These are phyloP conservation scores for Ambispora gerdemannii DNA, from an alignment of 192 early-diverging fungal genomes.

Conservation along the genomic window DNA sequence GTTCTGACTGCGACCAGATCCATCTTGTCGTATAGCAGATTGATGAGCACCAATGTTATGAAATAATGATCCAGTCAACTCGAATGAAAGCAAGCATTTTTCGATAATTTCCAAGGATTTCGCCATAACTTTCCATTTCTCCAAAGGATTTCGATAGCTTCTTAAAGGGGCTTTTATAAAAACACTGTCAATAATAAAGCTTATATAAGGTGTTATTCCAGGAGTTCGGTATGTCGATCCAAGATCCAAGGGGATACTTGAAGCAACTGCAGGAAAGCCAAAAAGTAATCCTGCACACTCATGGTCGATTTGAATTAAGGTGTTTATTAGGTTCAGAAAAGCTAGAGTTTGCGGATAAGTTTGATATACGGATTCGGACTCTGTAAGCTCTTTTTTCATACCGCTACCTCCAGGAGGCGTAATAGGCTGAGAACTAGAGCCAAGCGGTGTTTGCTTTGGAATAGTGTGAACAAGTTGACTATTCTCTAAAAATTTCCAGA, in stretches of 20 bases:
- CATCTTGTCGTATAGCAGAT: constrained; percentile 20
- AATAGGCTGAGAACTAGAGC: background rate
- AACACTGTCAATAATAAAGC: constrained; percentile 82
- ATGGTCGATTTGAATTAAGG: constrained; percentile 62
- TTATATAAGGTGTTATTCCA: constrained; percentile 75
- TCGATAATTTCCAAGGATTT: constrained; percentile 76
- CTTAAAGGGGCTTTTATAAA: constrained; percentile 75
- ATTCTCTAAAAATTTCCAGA: constrained; percentile 82
- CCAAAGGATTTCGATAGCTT: constrained; percentile 59
- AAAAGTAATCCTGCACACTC: constrained; percentile 38
- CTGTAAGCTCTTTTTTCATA: constrained; percentile 76
- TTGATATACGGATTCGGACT: constrained; percentile 71
- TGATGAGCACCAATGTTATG: constrained; percentile 28
- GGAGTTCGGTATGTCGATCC: constrained; percentile 67
- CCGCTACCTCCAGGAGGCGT: constrained; percentile 41
- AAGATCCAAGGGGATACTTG: constrained; percentile 58
- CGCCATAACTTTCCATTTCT: constrained; percentile 76
- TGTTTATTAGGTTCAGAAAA: constrained; percentile 70
- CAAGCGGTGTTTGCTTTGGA: constrained; percentile 20
- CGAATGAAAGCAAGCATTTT: constrained; percentile 72
- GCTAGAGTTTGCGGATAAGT: constrained; percentile 86
- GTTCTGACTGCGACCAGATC: constrained; percentile 26
- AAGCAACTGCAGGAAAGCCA: constrained; percentile 35
- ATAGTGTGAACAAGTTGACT: constrained; percentile 30
- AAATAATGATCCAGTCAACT: constrained; percentile 48